Base-by-base conservation (phyloP, 2,329 filamentous ascomycete genomes). In the Xylariaceae sp. region DNA sequence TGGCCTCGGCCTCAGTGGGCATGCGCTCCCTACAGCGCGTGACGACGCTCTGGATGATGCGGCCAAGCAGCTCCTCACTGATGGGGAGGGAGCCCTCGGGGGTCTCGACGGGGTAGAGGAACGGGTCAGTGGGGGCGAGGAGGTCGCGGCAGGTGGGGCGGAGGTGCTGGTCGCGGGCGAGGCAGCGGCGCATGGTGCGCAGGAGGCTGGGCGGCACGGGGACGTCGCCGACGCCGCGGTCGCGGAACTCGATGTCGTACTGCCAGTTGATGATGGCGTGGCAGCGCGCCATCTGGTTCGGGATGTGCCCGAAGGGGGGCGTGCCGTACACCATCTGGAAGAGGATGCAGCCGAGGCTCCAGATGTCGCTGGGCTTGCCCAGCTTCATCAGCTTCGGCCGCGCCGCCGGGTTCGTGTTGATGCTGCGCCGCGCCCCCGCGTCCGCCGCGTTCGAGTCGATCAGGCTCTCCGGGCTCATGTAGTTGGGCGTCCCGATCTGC, bases 251-350 rank as follows among this genome's bases (percentile, higher is more conserved):
- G 67, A 96, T 90, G 5, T 75, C 72, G 71, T 92, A 86, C 53
- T 86, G 81, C 73, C 86, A 90, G 72, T 93, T 90, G 64, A 92
- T 90, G 69, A 96, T 95, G 57, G 90, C 90, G 73, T 91, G 87
- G 71, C 96, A 95, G 20, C 91, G 87, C 40, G 90, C 86, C 77
- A 96, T 90, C 68, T 88, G 90, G 74, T 93, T 95, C 56, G 85
- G 79, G 65, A 99, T 96, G 70, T 98, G 93, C 14, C 89, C 92
- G 69, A 99, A 99, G 0, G 95, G 95, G 2, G 91, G 89, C n/a
- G 89, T 83, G n/a, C 95, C 95, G 70, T 99, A 99, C 0, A 93
- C 90, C 90, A 99, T 96, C 71, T 98, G 93, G 76, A 96, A 99
- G 14, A 99, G 79, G 59, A 99, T 98, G 70, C 95, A 99, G 18